Base-by-base conservation (phyloP, 2,329 filamentous ascomycete genomes). In the Penicillium sclerotigenum region DNA sequence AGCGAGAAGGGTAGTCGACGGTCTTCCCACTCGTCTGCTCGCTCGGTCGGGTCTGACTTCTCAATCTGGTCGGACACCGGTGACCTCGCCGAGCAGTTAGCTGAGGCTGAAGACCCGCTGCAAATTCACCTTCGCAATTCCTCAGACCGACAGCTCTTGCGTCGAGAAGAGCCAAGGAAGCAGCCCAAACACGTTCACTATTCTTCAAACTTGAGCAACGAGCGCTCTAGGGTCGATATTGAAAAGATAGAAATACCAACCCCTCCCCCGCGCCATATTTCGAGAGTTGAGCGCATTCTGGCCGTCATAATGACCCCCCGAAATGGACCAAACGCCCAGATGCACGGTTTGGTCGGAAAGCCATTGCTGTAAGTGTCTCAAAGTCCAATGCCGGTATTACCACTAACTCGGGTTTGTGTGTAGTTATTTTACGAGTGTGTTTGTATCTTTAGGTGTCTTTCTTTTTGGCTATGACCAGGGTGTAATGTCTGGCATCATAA, bases 341-440 rank as follows among this genome's bases (percentile, higher is more conserved):
- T 91, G 69, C 89, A 94, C 79, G 94, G 94, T 81, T 84, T 99
- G 67, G 96, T 95, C 68, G 94, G 94, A 79, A 96, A 95, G 81
- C 87, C 93, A 76, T 81, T 99, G 70, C 84, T 99, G 88, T 97
- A 84, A 68, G 85, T 74, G 22, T 53, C n/a, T 36, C 28, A 31
- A 8, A 11, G 46, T 5, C 51, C 11, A 52, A 62, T 63, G 29
- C 7, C 29, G 36, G 14, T 20, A 52, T 33, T 34, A 13, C 22
- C 24, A 33, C n/a, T 52, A 29, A 22, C 51, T 20, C 63, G 77
- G 54, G 73, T 68, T 14, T 59, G 33, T 26, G 24, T 53, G 22
- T 68, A 96, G 91, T 63, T 96, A 96, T 73, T 97, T 97, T 71
- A 97, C 92, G 47, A 96, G 90, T 76, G 88, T 97, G 45, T 84